Percentiles rank a stretch among this genome's conserved stretches.
These are phyloP conservation scores for Geotrichum fermentans DNA, from an alignment of 1,139 yeast species.

Conservation along the genomic window DNA sequence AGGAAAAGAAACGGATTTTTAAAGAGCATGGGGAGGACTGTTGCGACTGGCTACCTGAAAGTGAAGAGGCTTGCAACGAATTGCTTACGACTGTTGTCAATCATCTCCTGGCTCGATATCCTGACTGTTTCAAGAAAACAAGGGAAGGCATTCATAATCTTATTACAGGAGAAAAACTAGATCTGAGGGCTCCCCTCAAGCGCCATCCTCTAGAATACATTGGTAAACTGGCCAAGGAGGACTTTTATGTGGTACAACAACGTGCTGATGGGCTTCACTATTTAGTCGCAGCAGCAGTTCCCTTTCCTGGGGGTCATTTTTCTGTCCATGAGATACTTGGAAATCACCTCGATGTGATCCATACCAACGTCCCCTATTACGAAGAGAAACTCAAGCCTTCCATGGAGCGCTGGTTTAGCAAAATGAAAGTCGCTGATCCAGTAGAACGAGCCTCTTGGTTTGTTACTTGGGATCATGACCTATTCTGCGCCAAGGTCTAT, in stretches of 20 bases:
- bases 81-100: conserved; percentile 57
- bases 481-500: conserved; percentile 45
- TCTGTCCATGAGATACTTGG: conserved; percentile 59
- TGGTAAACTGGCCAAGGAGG: conserved; percentile 70
- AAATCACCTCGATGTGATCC: conserved; percentile 57
- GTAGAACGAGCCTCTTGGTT: conserved; percentile 77
- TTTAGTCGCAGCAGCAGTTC: conserved; percentile 68
- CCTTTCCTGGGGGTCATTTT: conserved; percentile 74
- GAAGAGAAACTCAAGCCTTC: conserved; percentile 59
- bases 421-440: conserved; percentile 53
- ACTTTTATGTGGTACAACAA: conserved; percentile 54
- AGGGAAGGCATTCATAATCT: conserved; percentile 55
- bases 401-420: conserved; percentile 71
- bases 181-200: conserved; percentile 54
- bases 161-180: conserved; percentile 56
- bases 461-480: conserved; percentile 64
- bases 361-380: conserved; percentile 68
- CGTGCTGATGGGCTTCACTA: conserved; percentile 57
- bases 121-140: conserved; percentile 52
- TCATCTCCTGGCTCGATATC: conserved; percentile 60
- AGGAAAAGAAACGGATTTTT: conserved; percentile 57
- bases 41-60: conserved; percentile 64
- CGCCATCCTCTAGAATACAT: conserved; percentile 60
- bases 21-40: conserved; percentile 56
- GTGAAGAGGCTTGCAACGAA: conserved; percentile 57